A percentile compares a stretch with the other conserved stretches of the same genome.
Conservation (phyloP, 225 moss, liverwort and hornwort species). For the Sphagnum contortum region DNA sequence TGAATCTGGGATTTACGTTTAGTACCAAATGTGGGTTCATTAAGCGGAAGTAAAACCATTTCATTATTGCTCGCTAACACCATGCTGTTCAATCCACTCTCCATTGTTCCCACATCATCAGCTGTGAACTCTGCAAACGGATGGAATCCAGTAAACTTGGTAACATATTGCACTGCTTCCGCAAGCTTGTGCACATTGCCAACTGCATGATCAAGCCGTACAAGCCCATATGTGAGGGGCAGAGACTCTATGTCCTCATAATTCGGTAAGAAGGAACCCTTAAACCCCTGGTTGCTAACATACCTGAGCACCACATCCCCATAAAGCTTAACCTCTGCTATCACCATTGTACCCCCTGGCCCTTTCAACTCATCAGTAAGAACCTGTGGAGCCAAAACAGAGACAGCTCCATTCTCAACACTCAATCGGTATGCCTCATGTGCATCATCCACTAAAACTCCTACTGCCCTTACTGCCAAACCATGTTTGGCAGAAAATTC, state of each 20-base stretch:
- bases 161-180: slow-evolving; percentile 42
- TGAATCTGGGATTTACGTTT: slow-evolving; percentile 74
- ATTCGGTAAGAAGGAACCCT: slow-evolving; percentile 69
- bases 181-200: slow-evolving; percentile 64
- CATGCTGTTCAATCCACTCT: slow-evolving; percentile 72
- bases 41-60: slow-evolving; percentile 69
- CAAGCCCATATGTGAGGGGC: slow-evolving; percentile 70
- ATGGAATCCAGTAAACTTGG: slow-evolving; percentile 70
- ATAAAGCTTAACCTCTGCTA: slow-evolving; percentile 74
- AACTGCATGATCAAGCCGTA: slow-evolving; percentile 68
- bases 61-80: slow-evolving; percentile 73
- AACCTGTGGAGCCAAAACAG: slow-evolving; percentile 46
- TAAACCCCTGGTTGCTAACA: slow-evolving; percentile 77
- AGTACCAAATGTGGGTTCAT: slow-evolving; percentile 65
- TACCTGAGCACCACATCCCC: slow-evolving; percentile 88
- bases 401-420: slow-evolving; percentile 66
- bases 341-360: slow-evolving; percentile 45
- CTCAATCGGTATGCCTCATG: slow-evolving; percentile 48
- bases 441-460: slow-evolving; percentile 73
- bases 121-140: slow-evolving; percentile 67
- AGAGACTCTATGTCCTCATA: slow-evolving; percentile 70
- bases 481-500: slow-evolving; percentile 60
- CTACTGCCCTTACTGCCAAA: slow-evolving; percentile 76
- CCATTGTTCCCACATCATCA: slow-evolving; percentile 56
- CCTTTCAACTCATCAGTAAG: slow-evolving; percentile 39